These are phyloP conservation scores for Diaporthe sp. DNA, from an alignment of 2,329 filamentous ascomycete genomes.

Conservation along the genomic window DNA sequence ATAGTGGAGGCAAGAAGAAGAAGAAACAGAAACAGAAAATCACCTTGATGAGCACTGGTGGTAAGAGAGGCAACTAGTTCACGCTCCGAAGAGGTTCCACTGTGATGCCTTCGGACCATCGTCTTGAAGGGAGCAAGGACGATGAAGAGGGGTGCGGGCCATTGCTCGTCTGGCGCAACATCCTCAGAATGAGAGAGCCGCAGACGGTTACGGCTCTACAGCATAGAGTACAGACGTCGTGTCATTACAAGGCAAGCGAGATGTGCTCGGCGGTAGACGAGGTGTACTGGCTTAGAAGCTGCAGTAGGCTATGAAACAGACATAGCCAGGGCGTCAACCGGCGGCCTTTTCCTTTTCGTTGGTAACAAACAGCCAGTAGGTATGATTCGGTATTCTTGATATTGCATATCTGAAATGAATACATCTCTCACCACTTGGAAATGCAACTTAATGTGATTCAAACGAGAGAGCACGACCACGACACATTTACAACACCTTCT, in stretches of 20 bases:
- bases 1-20: slow-evolving; percentile 57
- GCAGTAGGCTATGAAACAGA: slow-evolving; percentile 25
- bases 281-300: background rate
- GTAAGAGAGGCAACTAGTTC: slow-evolving; percentile 59
- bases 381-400: background rate
- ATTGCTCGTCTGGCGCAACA: background rate
- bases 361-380: background rate
- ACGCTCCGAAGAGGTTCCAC: background rate
- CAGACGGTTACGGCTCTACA: background rate
- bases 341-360: background rate
- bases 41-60: slow-evolving; percentile 77
- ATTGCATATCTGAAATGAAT: background rate
- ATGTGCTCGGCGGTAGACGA: background rate
- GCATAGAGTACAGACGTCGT: slow-evolving; percentile 8
- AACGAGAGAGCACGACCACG: no score
- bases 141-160: background rate
- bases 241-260: background rate
- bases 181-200: background rate
- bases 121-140: background rate
- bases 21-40: slow-evolving; percentile 82
- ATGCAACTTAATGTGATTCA: background rate
- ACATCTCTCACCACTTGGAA: background rate
- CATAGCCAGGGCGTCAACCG: slow-evolving; percentile 4
- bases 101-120: background rate
- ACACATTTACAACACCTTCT: background rate